Conservation (phyloP, 2,329 filamentous ascomycete genomes). For the Aspergillus japonicus region DNA sequence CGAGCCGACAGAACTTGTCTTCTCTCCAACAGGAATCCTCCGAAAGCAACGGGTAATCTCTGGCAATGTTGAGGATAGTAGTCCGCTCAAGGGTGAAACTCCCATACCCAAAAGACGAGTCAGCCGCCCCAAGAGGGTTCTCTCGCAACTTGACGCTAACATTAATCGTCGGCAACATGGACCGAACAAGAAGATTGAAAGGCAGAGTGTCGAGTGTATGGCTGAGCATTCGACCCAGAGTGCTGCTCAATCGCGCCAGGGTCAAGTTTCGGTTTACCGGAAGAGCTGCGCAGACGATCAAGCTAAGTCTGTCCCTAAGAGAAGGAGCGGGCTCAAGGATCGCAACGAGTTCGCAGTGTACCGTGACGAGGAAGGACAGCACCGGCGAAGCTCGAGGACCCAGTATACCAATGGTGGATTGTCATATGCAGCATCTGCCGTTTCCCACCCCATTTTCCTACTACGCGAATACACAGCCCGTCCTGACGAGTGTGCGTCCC, state of each 20-base stretch:
- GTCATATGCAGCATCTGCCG: slow-evolving; percentile 15
- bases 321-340: slow-evolving; percentile 27
- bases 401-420: slow-evolving; percentile 7
- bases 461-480: slow-evolving; percentile 13
- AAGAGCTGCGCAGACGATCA: slow-evolving; percentile 27
- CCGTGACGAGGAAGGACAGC: slow-evolving; percentile 30
- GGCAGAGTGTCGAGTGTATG: slow-evolving; percentile 9
- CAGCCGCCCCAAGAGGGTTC: slow-evolving; percentile 32
- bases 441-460: slow-evolving; percentile 24
- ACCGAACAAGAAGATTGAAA: slow-evolving; percentile 22
- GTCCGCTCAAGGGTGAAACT: slow-evolving; percentile 47
- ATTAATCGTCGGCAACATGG: slow-evolving; percentile 19
- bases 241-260: slow-evolving; percentile 21
- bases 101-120: slow-evolving; percentile 40
- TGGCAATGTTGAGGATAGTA: slow-evolving; percentile 50
- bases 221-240: slow-evolving; percentile 16
- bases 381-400: slow-evolving; percentile 12
- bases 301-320: slow-evolving; percentile 33
- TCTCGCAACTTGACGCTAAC: slow-evolving; percentile 36
- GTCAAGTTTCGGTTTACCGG: slow-evolving; percentile 19
- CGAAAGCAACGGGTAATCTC: slow-evolving; percentile 48
- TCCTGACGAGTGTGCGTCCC: slow-evolving; percentile 16
- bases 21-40: slow-evolving; percentile 45
- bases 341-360: slow-evolving; percentile 38
- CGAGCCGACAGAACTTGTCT: slow-evolving; percentile 49